Evolutionary conservation across 257 asterid species (phyloP).

Genomic region (Nicotiana obtusifolia): DNA sequence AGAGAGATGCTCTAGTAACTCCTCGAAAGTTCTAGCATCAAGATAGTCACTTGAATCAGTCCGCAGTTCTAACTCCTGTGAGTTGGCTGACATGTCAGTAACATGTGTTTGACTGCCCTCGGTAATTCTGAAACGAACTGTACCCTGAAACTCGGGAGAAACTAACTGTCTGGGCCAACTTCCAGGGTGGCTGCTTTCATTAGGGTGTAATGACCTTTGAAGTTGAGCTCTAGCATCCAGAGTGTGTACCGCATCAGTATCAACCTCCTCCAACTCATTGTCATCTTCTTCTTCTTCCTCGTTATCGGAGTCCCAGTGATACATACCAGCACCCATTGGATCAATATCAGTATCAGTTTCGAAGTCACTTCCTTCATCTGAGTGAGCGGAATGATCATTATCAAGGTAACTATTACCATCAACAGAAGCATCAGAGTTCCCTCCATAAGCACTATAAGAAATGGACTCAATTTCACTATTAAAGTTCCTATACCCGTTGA

Average conservation of each 20-base stretch:
- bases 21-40: conserved; percentile 45
- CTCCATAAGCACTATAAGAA: conserved; percentile 55
- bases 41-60: conserved; percentile 41
- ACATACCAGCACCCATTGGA: conserved; percentile 84
- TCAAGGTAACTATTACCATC: conserved; percentile 57
- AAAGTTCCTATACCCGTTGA: conserved; percentile 54
- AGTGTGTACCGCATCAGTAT: conserved; percentile 33
- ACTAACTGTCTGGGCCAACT: conserved; percentile 30
- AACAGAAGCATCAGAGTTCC: conserved; percentile 66
- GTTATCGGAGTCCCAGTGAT: conserved; percentile 62
- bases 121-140: conserved; percentile 21
- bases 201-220: conserved; percentile 18
- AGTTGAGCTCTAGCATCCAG: conserved; percentile 24
- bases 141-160: conserved; percentile 35
- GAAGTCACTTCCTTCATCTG: conserved; percentile 45
- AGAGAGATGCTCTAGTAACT: conserved; percentile 55
- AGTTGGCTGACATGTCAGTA: conserved; percentile 27
- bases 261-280: conserved; percentile 61
- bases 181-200: conserved; percentile 19
- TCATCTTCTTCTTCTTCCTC: conserved; percentile 41
- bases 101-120: conserved; percentile 23
- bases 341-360: conserved; percentile 83
- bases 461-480: conserved; percentile 53
- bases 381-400: conserved; percentile 36
- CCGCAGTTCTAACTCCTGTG: conserved; percentile 27